These are phyloP conservation scores for Karstenula rhodostoma DNA, from an alignment of 2,329 filamentous ascomycete species.

Conservation along the genomic window DNA sequence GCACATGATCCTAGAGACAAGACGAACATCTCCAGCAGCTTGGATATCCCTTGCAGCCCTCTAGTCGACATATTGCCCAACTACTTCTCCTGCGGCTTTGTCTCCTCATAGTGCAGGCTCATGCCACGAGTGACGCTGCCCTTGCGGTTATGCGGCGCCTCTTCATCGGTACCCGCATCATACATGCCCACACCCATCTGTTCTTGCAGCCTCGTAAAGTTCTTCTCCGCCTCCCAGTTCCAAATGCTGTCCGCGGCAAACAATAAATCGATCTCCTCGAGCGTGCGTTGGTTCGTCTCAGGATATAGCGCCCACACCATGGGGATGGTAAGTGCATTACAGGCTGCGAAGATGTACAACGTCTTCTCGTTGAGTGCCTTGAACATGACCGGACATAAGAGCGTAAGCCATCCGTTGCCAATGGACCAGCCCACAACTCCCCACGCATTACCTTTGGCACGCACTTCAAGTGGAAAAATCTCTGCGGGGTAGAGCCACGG, in stretches of 20 bases:
- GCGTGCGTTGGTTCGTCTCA: slow-evolving; percentile 75
- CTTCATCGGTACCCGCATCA: neutral
- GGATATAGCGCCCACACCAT: slow-evolving; percentile 79
- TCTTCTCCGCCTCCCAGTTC: slow-evolving; percentile 63
- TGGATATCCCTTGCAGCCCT: neutral
- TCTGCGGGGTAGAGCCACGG: slow-evolving; percentile 72
- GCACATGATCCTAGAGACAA: no score
- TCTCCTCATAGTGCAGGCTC: slow-evolving; percentile 7
- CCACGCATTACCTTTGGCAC: slow-evolving; percentile 78
- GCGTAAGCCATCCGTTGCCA: slow-evolving; percentile 71
- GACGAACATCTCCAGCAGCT: neutral
- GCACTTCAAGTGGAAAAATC: slow-evolving; percentile 75
- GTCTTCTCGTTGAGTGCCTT: slow-evolving; percentile 72
- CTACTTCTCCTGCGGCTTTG: neutral
- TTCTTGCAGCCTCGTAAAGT: slow-evolving; percentile 33
- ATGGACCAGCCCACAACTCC: slow-evolving; percentile 80
- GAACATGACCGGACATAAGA: slow-evolving; percentile 59
- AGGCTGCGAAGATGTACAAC: slow-evolving; percentile 75
- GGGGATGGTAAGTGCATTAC: slow-evolving; percentile 71
- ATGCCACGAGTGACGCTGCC: slow-evolving; percentile 4
- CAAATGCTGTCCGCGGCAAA: slow-evolving; percentile 73
- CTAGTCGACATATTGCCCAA: neutral
- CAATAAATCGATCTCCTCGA: slow-evolving; percentile 78
- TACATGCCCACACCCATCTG: slow-evolving; percentile 6
- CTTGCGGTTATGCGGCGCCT: neutral